Base-by-base conservation (phyloP, 306 rosid species). In the Purshia tridentata region DNA sequence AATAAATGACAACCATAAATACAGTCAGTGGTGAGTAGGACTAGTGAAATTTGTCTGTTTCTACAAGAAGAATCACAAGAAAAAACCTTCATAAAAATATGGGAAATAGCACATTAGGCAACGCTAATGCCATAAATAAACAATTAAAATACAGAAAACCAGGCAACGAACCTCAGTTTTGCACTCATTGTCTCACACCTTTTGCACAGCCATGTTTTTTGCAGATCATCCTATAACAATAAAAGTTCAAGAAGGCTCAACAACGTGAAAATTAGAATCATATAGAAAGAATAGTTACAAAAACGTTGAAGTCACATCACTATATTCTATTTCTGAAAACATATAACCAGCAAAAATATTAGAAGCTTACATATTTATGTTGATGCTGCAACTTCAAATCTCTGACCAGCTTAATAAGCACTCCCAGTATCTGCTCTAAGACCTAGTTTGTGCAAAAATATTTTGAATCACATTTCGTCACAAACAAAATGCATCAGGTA, bases 311-410 rank as follows among this genome's bases (percentile, higher is more conserved):
- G 62, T 40, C 8, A 58, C 8, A 51, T 16, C 5, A 41, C 8
- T 18, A 40, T 23, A 4, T 40, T 41, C 10, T 22, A 20, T 67
- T 8, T 22, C 44, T 46, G 55, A 67, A 55, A 49, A 65, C 37
- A 65, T 40, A 66, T 52, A 62, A 53, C 18, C 73, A 72, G 75
- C 66, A 39, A 64, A 65, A 23, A 68, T 29, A 77, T 47, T 73
- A 72, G 58, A 54, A 76, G 59, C 89, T 82, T 77, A 92, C 98
- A 72, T 95, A 87, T 90, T 90, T 91, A 75, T 95, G 97, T 64
- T 95, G 99, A 83, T 90, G 99, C 72, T 92, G 96, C 87, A 95
- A 86, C 89, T 95, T 95, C 91, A 95, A 85, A 88, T 95, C 98
- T 85, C 90, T 95, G 70, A 95, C 99, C 54, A 95, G 91, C 85